phyloP scores from a whole-genome alignment of 2,329 filamentous ascomycete genomes.

The Magnaporthiopsis poae region DNA sequence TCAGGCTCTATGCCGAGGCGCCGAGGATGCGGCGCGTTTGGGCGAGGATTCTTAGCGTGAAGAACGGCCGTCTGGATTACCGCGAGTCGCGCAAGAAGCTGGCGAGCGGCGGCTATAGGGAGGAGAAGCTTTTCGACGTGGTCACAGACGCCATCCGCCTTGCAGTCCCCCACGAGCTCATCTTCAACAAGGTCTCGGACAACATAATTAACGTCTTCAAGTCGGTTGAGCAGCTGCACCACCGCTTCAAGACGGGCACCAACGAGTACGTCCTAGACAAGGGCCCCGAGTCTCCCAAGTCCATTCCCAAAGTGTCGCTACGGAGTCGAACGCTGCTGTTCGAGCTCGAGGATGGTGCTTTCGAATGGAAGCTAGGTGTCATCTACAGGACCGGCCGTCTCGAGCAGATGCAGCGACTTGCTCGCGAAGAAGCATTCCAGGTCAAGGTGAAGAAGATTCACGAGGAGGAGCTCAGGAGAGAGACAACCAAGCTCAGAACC shows the following conservation, averaged over 20 bases:
- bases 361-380: conserved; percentile 91
- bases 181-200: conserved; percentile 84
- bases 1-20: conserved; percentile 78
- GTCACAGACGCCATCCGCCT: conserved; percentile 76
- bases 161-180: conserved; percentile 81
- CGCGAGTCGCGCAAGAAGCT: conserved; percentile 65
- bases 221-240: conserved; percentile 79
- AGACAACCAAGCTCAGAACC: conserved; percentile 42
- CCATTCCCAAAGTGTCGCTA: conserved; percentile 75
- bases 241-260: conserved; percentile 78
- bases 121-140: conserved; percentile 77
- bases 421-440: conserved; percentile 79
- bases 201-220: conserved; percentile 84
- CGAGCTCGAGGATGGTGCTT: conserved; percentile 88
- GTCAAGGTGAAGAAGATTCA: conserved; percentile 78
- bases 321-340: conserved; percentile 75
- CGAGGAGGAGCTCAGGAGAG: conserved; percentile 54
- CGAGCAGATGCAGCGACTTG: conserved; percentile 82
- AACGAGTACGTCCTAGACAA: conserved; percentile 85
- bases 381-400: conserved; percentile 84
- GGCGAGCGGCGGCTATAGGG: conserved; percentile 44
- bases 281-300: conserved; percentile 72
- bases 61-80: conserved; percentile 68
- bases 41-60: conserved; percentile 78
- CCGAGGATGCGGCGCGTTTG: conserved; percentile 75